Base-by-base conservation (phyloP, 257 asterid genomes). In the Scutellaria barbata region DNA sequence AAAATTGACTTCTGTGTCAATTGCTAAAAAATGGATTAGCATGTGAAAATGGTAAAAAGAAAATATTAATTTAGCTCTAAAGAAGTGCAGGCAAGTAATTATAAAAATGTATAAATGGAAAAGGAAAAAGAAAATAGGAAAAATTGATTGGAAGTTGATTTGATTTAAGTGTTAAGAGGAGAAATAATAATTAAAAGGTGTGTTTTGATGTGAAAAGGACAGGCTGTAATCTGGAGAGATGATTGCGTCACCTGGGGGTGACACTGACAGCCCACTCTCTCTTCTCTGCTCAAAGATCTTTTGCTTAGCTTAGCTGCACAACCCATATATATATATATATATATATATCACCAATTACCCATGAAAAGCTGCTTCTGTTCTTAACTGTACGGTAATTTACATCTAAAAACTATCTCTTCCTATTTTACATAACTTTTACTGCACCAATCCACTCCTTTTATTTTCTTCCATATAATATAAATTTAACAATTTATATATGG, bases 241-340 rank as follows among this genome's bases (percentile, higher is more conserved):
- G 80, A 69, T 74, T 50, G 74, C 80, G 80, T 79, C 80, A 79
- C 83, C 83, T 79, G 80, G 60, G 80, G 75, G 25, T 71, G 83
- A 74, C 8, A 52, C 45, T 70, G 77, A 74, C 78, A 52, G 74
- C 5, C 70, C 53, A 22, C 39, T 7, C 43, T 18, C 45, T n/a
- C n/a, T n/a, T n/a, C n/a, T 61, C 79, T 69, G 66, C 6, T 11
- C 3, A 33, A 63, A 75, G 73, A 76, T 80, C 84, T 80, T 80
- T 80, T 80, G 84, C 39, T 35, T 71, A 66, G 35, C 12, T 67
- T 71, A 66, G 35, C 12, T 67, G 78, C 68, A 76, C 45, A 72
- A 9, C 5, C 66, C 81, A 80, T 71, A 72, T 66, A n/a, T n/a
- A n/a, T n/a, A n/a, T n/a, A n/a, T n/a, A n/a, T n/a, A n/a, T n/a